Conservation (phyloP, 345 rosid species). For the Arabis alpina region DNA sequence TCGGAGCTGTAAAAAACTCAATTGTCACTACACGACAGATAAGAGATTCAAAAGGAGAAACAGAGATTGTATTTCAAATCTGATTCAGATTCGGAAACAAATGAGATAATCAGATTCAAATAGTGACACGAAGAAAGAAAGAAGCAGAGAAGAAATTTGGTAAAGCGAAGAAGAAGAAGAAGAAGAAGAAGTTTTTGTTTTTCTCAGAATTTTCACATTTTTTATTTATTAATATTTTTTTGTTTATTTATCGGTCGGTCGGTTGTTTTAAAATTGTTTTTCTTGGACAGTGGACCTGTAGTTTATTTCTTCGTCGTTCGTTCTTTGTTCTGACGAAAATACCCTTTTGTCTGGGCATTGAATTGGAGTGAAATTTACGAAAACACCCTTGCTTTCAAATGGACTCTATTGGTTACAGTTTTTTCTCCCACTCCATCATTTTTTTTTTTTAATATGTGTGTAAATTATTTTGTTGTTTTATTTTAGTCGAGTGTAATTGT, state of each 20-base stretch:
- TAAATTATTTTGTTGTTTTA: background rate
- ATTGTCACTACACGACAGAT: conserved; percentile 43
- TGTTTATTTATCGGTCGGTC: conserved; percentile 30
- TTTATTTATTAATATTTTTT: background rate
- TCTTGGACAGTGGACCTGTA: conserved; percentile 34
- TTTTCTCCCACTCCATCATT: conserved; percentile 11
- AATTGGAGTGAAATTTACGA: background rate
- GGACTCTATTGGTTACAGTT: conserved; percentile 25
- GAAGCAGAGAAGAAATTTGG: conserved; percentile 23
- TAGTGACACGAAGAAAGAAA: conserved; percentile 40
- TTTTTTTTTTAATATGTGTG: conserved; percentile 1
- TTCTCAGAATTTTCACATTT: background rate
- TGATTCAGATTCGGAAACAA: conserved; percentile 45
- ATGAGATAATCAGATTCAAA: conserved; percentile 40
- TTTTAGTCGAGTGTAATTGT: background rate
- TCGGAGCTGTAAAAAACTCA: conserved; percentile 23
- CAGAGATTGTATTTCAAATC: conserved; percentile 40
- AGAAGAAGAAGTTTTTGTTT: conserved; percentile 8
- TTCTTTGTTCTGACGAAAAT: conserved; percentile 29
- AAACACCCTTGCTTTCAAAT: conserved; percentile 12
- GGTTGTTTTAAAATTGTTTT: conserved; percentile 14
- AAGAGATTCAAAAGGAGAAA: conserved; percentile 31
- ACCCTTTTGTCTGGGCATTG: conserved; percentile 24
- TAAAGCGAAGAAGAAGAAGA: conserved; percentile 26
- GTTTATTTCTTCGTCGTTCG: conserved; percentile 29